Evolutionary conservation across 2,329 filamentous ascomycete genomes (phyloP), one percentile per base, ranked within the genome.

Genomic region (Colletotrichum sp.): DNA sequence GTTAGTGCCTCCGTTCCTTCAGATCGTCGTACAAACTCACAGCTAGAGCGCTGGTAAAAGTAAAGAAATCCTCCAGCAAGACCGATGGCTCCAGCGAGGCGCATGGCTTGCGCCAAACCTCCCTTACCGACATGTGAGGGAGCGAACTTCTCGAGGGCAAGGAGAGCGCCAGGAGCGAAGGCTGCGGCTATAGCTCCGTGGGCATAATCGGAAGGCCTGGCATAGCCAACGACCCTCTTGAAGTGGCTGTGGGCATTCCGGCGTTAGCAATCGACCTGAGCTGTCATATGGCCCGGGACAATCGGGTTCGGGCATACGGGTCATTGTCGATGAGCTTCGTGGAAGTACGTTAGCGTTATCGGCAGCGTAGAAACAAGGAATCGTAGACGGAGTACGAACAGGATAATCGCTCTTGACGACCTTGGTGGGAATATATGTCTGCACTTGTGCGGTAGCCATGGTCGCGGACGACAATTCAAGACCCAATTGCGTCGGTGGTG

Each of bases 321-420:
- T 99, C 97, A 89, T 95, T 98, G 90, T 99, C 97, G 87, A 99
- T 99, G 88, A 99, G 94, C 97, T 99, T 88, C 80, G 83, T 82
- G 59, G 72, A 81, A 78, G 80, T 76, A 79, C 75, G 79, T 79
- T 76, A 74, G 76, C 71, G 6, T 13, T 24, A 34, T 64, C 65
- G 73, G 74, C 79, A 80, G 71, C 52, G 63, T 34, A 15, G 4
- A 26, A 10, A 78, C 78, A 18, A 63, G 8, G 69, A 16, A 18
- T n/a, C 9, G n/a, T 26, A 26, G 26, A 52, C 21, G 15, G 9
- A 79, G 77, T 71, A 89, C 95, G 83, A 89, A 99, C 97, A 75
- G 96, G 96, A 85, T 95, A 99, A 77, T 97, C 93, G 81, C 95
- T 95, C 84, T 93, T 90, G 81, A 96, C 88, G 84, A 92, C 90